Base-by-base conservation (phyloP, 2,329 filamentous ascomycete genomes). In the Grosmannia penicillata region DNA sequence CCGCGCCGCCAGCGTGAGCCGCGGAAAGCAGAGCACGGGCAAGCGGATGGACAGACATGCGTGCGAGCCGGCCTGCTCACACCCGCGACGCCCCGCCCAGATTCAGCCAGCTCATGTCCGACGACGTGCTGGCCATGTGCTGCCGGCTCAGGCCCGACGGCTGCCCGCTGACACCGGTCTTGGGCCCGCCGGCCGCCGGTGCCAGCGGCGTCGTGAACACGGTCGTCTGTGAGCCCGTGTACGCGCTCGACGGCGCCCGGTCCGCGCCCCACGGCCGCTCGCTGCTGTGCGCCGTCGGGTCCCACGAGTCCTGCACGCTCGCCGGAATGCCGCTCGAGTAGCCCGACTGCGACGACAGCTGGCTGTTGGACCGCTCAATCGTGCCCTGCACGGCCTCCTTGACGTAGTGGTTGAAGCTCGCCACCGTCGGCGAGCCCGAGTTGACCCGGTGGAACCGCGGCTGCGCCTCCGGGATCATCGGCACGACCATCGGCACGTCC, bases 51-150 rank as follows among this genome's bases (percentile, higher is more conserved):
- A 15, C 8, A 10, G n/a, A 31, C 6, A 32, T 28, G n/a, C 30
- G 24, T 28, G 32, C 27, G 15, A 27, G n/a, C 11, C 13, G 14
- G 13, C 14, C 19, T 23, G 6, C 19, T 43, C 26, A 48, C 14
- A 42, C 33, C 10, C 45, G 43, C 14, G 36, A 33, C 2, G 37
- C 28, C 10, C 70, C 69, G 33, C 75, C 76, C 15, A 86, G 64
- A 51, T 86, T 85, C 45, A 87, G 59, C 82, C 82, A 87, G 57
- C 78, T 83, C 78, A 86, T 82, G 54, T 86, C 82, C 36, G 67
- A 68, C 11, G 68, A 66, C 7, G 61, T 62, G 21, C 63, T 54
- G 34, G 69, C 62, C 56, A 60, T 65, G 18, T 60, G 66, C 46
- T 70, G 66, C 37, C 55, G 57, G 51, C 61, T 68, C 41, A 66